Conservation (phyloP, 441 rosid genomes). For the Codiaeum variegatum region DNA sequence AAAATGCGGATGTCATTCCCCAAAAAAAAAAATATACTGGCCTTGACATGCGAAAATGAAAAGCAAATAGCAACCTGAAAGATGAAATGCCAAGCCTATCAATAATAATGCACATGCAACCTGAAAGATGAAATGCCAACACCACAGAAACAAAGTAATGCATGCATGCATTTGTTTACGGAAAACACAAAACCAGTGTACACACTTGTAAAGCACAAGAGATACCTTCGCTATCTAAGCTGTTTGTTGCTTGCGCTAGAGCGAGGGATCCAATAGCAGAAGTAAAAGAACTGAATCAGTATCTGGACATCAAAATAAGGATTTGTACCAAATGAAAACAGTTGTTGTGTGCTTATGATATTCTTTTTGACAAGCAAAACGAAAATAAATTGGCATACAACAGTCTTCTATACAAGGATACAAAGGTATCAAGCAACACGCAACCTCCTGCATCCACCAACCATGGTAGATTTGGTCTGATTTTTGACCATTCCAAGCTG, state of each 20-base stretch:
- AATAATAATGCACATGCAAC: too few relatives aligned
- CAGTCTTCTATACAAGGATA: slow-evolving; percentile 36
- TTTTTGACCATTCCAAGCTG: slow-evolving; percentile 58
- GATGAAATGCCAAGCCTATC: too few relatives aligned
- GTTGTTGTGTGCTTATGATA: neutral
- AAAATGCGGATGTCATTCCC: too few relatives aligned
- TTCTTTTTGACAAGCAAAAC: neutral
- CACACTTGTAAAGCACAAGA: neutral
- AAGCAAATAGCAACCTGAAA: too few relatives aligned
- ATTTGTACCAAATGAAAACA: slow-evolving; percentile 17
- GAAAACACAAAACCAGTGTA: neutral
- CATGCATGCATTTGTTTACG: neutral
- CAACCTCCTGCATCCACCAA: slow-evolving; percentile 86
- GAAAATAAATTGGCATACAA: neutral
- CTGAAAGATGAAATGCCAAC: too few relatives aligned
- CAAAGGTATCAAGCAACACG: slow-evolving; percentile 68
- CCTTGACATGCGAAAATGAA: too few relatives aligned
- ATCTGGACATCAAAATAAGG: slow-evolving; percentile 40
- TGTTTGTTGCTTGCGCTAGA: slow-evolving; percentile 19
- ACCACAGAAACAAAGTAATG: too few relatives aligned
- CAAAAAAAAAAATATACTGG: too few relatives aligned
- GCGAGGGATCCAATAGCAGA: slow-evolving; percentile 23
- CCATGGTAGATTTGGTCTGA: slow-evolving; percentile 79
- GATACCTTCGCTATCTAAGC: slow-evolving; percentile 22
- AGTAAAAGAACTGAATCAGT: slow-evolving; percentile 46